Conservation (phyloP, 164 flowering plant genomes). For the Vitis amurensis region DNA sequence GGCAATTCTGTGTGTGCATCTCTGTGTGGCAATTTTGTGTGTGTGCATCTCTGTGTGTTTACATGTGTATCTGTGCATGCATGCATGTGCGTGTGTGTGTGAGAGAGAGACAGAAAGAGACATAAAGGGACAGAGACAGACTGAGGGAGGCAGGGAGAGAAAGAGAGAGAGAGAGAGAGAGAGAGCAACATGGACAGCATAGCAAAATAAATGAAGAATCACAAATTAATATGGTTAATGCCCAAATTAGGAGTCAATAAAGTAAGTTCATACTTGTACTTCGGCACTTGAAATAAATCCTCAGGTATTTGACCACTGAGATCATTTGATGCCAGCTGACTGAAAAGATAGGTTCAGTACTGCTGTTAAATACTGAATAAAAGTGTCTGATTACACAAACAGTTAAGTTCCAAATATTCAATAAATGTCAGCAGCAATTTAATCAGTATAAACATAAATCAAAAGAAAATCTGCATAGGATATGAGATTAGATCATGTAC, state of each 20-base stretch:
- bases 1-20: neutral
- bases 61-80: neutral
- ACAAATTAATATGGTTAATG: neutral
- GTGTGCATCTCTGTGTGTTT: no score
- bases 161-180: no score
- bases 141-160: no score
- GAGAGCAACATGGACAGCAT: neutral
- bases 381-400: neutral
- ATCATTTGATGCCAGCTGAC: slow-evolving; percentile 71
- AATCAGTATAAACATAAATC: no score
- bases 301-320: slow-evolving; percentile 45
- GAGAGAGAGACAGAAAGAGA: neutral
- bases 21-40: neutral
- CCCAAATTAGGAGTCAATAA: neutral
- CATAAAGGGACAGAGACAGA: no score
- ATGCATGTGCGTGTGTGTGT: neutral
- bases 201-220: neutral
- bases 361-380: slow-evolving; percentile 3
- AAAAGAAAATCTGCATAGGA: no score
- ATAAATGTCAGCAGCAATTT: no score
- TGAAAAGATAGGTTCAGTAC: slow-evolving; percentile 34
- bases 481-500: slow-evolving; percentile 46
- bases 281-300: slow-evolving; percentile 49
- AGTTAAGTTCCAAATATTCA: no score
- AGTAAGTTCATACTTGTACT: slow-evolving; percentile 60